These are phyloP conservation scores for Epithemia pelagica DNA, from an alignment of 108 stramenopile genomes.

Conservation along the genomic window DNA sequence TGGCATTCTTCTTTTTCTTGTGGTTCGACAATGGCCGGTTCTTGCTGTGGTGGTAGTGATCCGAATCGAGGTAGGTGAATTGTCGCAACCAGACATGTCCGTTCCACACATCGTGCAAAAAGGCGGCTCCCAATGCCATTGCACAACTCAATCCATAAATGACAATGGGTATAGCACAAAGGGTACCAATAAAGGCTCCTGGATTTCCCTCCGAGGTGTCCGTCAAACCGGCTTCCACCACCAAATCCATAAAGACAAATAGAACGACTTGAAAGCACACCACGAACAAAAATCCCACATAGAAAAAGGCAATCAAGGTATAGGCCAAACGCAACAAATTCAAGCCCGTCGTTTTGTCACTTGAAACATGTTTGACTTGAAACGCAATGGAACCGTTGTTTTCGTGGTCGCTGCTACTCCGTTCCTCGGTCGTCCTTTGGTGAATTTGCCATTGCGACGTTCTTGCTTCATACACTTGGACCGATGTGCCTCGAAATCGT, in stretches of 20 bases:
- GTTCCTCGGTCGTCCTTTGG: background rate
- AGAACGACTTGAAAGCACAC: constrained; percentile 52
- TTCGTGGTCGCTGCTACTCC: background rate
- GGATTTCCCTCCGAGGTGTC: background rate
- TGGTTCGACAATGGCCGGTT: no score
- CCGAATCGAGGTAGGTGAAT: background rate
- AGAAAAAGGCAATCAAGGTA: constrained; percentile 37
- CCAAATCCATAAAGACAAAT: constrained; percentile 38
- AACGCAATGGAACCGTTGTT: background rate
- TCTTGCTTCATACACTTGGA: background rate
- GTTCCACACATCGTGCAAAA: background rate
- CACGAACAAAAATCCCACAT: constrained; percentile 47
- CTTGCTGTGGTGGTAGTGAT: no score
- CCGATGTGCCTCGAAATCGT: background rate
- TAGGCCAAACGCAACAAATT: constrained; percentile 29
- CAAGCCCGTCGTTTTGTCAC: background rate
- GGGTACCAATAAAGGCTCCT: constrained; percentile 13
- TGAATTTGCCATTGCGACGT: background rate
- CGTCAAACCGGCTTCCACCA: constrained; percentile 22
- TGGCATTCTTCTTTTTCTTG: no score
- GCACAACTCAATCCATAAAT: constrained; percentile 14
- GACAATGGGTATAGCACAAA: constrained; percentile 39
- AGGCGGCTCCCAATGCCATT: constrained; percentile 2
- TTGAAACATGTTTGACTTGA: background rate
- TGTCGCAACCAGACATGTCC: constrained; percentile 3